Base-by-base conservation (phyloP, 352 stramenopile genomes). In the Globisporangium megalacanthum region DNA sequence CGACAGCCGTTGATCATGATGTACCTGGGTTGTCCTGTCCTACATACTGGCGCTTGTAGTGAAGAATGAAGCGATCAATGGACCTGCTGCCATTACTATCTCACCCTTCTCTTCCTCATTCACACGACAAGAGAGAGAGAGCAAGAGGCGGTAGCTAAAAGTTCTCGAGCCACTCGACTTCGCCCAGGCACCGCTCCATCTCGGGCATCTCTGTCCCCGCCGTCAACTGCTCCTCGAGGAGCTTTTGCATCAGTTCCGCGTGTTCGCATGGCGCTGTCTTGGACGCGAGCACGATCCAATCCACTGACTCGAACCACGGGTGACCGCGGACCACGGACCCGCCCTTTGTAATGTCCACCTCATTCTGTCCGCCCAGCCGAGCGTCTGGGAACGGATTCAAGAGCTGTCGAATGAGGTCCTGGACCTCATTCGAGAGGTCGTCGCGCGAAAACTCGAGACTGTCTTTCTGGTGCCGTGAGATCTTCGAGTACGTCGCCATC, bases 401-500 rank as follows among this genome's bases (percentile, higher is more conserved):
- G 51, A 94, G 56, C 63, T 92, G 69, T 22, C 65, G 66, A 19
- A 94, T 56, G 3, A 94, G 65, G 49, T 89, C 67, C 33, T 74
- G 68, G 1, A 72, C 81, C 15, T 92, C 67, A 4, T 41, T 17
- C 0, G 80, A 89, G 33, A 91, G 56, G 48, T 88, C 76, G 31
- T 82, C 70, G 0, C 70, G 61, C 19, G 59, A 17, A 44, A 90
- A 90, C 50, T 71, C 68, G 15, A 92, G 68, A 15, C 67, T 66
- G 20, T 77, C 69, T 49, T 88, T 87, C 54, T 84, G 75, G 61
- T 89, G 81, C 3, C 83, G 75, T 2, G 79, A 89, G 53, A 94
- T 92, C 67, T 92, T 94, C 13, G 83, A 94, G 66, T 94, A 94
- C 39, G 91, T 78, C 6, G 79, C 83, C 77, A 94, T 90, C 6